These are phyloP conservation scores for sweet orange (Citrus sinensis) DNA, from an alignment of 345 rosid genomes.

Conservation along the genomic window DNA sequence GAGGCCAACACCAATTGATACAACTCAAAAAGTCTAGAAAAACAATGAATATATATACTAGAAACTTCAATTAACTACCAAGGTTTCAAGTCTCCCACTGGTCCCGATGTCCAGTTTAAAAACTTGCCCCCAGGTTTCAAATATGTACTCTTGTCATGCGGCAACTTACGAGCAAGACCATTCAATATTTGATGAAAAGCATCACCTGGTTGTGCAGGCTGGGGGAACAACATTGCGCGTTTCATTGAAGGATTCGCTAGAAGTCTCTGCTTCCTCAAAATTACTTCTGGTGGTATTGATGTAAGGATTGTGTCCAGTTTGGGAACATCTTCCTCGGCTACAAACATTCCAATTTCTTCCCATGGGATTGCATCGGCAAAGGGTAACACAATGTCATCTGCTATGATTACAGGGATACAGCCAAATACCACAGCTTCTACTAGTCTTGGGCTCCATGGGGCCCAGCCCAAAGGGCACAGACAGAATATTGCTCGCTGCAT, in stretches of 20 bases:
- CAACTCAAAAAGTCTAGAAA: not conserved
- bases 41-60: not conserved
- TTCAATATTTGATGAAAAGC: conserved; percentile 95
- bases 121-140: conserved; percentile 53
- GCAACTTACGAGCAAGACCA: conserved; percentile 84
- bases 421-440: conserved; percentile 99
- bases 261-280: conserved; percentile 85
- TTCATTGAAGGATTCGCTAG: conserved; percentile 96
- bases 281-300: conserved; percentile 69
- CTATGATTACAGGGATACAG: conserved; percentile 95
- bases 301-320: conserved; percentile 77
- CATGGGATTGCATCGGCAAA: conserved; percentile 99
- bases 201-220: conserved; percentile 86
- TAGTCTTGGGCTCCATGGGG: conserved; percentile 97
- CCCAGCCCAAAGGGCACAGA: conserved; percentile 96
- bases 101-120: conserved; percentile 92
- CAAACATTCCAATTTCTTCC: conserved; percentile 95
- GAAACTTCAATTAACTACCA: conserved; percentile 42
- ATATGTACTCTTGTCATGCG: conserved; percentile 51
- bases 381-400: conserved; percentile 89
- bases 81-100: conserved; percentile 79
- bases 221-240: conserved; percentile 89
- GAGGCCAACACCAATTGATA: not conserved
- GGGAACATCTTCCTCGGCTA: conserved; percentile 82
- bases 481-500: conserved; percentile 96